Evolutionary conservation across 1,284 basidiomycete species (phyloP).

Genomic region (Coniophora puteana): DNA sequence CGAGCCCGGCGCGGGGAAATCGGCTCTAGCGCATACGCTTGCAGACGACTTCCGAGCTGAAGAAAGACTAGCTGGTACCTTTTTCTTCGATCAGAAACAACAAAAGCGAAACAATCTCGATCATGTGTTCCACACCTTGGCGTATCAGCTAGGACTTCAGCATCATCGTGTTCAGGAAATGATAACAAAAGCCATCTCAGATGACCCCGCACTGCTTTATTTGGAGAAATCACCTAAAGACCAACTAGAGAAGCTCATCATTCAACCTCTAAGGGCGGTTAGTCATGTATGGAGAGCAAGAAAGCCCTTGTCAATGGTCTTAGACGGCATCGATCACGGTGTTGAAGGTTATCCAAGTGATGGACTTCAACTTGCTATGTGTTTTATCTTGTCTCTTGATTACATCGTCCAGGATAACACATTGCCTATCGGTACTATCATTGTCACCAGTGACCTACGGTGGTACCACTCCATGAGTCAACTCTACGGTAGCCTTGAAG

Average conservation of each 20-base stretch:
- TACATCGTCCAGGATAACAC: no score
- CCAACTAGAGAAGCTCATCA: conserved; percentile 15
- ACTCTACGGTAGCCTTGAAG: no score
- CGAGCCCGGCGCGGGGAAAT: conserved; percentile 16
- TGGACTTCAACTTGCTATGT: no score
- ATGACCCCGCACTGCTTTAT: conserved; percentile 12
- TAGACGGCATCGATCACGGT: conserved; percentile 20
- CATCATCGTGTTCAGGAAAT: conserved; percentile 8
- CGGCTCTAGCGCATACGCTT: conserved; percentile 18
- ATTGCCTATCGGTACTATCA: no score
- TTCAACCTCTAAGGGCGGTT: conserved; percentile 8
- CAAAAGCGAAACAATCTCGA: conserved; percentile 9
- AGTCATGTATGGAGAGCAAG: no score
- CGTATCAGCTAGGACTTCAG: conserved; percentile 10
- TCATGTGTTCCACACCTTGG: conserved; percentile 14
- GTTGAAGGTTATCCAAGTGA: no score
- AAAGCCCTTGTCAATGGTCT: no score
- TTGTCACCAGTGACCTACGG: no score
- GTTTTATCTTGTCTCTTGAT: no score
- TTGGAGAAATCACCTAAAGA: conserved; percentile 17
- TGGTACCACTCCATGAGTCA: no score
- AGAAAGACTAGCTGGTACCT: conserved; percentile 15
- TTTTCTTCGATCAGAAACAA: conserved; percentile 17
- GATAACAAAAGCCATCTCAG: conserved; percentile 10
- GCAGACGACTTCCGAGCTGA: conserved; percentile 14